Conservation (phyloP, 805 yeast genomes). For the Kurtzmaniella fragi region DNA sequence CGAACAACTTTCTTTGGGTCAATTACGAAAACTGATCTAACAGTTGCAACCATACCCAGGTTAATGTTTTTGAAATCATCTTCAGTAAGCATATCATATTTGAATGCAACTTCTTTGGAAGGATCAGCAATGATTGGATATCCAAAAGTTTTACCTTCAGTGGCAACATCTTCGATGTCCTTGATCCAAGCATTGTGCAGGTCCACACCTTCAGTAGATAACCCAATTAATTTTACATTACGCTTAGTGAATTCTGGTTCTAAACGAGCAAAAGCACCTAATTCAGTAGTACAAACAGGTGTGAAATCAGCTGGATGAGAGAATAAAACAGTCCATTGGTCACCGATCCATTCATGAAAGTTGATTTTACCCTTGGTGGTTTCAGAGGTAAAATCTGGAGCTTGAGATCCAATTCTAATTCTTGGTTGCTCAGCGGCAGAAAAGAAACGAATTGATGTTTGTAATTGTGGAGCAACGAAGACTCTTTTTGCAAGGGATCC, state of each 20-base stretch:
- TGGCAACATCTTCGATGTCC: slow-evolving; percentile 82
- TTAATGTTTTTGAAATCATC: slow-evolving; percentile 71
- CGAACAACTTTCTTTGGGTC: slow-evolving; percentile 89
- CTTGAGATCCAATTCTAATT: slow-evolving; percentile 60
- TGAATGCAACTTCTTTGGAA: slow-evolving; percentile 76
- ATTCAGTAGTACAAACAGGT: slow-evolving; percentile 94
- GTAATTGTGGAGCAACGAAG: slow-evolving; percentile 6
- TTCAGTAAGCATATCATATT: slow-evolving; percentile 85
- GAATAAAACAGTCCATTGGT: slow-evolving; percentile 83
- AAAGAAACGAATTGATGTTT: slow-evolving; percentile 11
- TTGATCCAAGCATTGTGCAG: slow-evolving; percentile 82
- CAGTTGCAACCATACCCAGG: slow-evolving; percentile 39
- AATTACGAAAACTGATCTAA: slow-evolving; percentile 85
- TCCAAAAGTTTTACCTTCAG: slow-evolving; percentile 61
- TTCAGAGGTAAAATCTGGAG: slow-evolving; percentile 83
- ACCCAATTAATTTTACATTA: slow-evolving; percentile 82
- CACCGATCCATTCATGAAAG: slow-evolving; percentile 83
- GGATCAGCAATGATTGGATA: slow-evolving; percentile 92
- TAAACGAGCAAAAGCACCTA: slow-evolving; percentile 87
- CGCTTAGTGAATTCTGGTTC: slow-evolving; percentile 85
- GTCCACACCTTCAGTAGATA: slow-evolving; percentile 79
- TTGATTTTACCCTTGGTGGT: slow-evolving; percentile 79
- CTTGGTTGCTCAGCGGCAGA: slow-evolving; percentile 38
- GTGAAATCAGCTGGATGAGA: slow-evolving; percentile 97
- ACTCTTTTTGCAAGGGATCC: slow-evolving; percentile 1